phyloP scores from a whole-genome alignment of 768 basidiomycete species.

The Termitomyces sp. region DNA sequence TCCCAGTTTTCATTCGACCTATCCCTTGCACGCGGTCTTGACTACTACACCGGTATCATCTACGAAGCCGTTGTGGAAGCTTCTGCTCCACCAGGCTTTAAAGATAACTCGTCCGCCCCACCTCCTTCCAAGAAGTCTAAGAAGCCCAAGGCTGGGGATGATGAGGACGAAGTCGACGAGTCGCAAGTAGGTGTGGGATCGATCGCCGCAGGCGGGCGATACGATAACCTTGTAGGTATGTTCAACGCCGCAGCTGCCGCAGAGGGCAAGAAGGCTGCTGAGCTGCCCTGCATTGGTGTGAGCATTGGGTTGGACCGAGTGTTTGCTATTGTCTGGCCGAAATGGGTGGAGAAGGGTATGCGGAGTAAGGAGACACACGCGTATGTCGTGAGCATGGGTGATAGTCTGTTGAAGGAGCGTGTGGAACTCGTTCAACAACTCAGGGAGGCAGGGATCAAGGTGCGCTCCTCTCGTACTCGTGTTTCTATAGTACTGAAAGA shows the following conservation, averaged over 20 bases:
- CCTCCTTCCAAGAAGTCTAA: constrained; percentile 31
- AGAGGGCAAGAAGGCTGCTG: constrained; percentile 57
- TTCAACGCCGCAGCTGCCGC: constrained; percentile 81
- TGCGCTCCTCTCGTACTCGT: constrained; percentile 23
- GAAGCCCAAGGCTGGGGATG: constrained; percentile 40
- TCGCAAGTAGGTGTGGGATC: constrained; percentile 95
- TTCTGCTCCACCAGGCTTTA: constrained; percentile 87
- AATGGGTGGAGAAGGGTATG: constrained; percentile 74
- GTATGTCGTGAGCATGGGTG: constrained; percentile 89
- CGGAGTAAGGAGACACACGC: constrained; percentile 90
- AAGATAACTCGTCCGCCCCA: constrained; percentile 34
- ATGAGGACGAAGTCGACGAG: constrained; percentile 88
- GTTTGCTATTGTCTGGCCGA: constrained; percentile 87
- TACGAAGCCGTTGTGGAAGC: constrained; percentile 94
- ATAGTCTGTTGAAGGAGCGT: constrained; percentile 82
- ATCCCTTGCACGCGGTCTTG: constrained; percentile 93
- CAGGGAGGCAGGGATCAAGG: constrained; percentile 86
- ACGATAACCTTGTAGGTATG: constrained; percentile 91
- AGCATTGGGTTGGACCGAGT: constrained; percentile 92
- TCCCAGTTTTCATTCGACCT: constrained; percentile 89
- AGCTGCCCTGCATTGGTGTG: constrained; percentile 87
- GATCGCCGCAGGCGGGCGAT: constrained; percentile 96
- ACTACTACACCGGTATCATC: constrained; percentile 98
- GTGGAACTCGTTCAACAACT: constrained; percentile 76
- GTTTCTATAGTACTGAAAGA: too few relatives aligned